phyloP scores from a whole-genome alignment of 192 early-diverging fungal species.

The Coemansia sp. region DNA sequence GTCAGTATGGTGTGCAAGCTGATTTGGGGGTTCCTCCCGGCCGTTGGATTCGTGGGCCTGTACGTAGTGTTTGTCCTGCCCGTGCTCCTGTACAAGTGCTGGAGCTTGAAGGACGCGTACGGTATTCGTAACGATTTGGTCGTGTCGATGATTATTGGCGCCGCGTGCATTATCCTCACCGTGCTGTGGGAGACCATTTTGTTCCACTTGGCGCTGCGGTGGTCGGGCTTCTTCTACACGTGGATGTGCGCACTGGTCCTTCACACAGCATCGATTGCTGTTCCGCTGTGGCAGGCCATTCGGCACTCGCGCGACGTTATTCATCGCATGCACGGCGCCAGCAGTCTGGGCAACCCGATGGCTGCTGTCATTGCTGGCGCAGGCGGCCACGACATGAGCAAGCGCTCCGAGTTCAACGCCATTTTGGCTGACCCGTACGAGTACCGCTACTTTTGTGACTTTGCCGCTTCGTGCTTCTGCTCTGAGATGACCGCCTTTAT shows the following conservation, averaged over 20 bases:
- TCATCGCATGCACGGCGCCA: slow-evolving; percentile 39
- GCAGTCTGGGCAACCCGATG: slow-evolving; percentile 25
- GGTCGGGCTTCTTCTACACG: slow-evolving; percentile 47
- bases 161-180: slow-evolving; percentile 16
- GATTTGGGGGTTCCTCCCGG: slow-evolving; percentile 39
- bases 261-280: slow-evolving; percentile 25
- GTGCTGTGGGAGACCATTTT: slow-evolving; percentile 37
- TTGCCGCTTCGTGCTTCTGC: slow-evolving; percentile 54
- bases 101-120: slow-evolving; percentile 41
- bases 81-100: slow-evolving; percentile 27
- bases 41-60: slow-evolving; percentile 3
- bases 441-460: slow-evolving; percentile 51
- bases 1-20: slow-evolving; percentile 24
- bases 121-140: slow-evolving; percentile 48
- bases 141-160: slow-evolving; percentile 25
- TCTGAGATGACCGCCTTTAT: slow-evolving; percentile 50
- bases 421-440: slow-evolving; percentile 41
- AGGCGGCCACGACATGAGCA: slow-evolving; percentile 22
- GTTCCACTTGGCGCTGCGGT: slow-evolving; percentile 10
- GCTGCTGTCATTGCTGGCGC: slow-evolving; percentile 33
- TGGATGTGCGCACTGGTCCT: slow-evolving; percentile 29
- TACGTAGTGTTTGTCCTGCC: slow-evolving; percentile 32
- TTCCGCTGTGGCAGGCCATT: slow-evolving; percentile 35
- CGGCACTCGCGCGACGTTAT: slow-evolving; percentile 41
- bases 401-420: slow-evolving; percentile 38